These are phyloP conservation scores for Lathyrus oleraceus DNA, from an alignment of 306 rosid species.

Conservation along the genomic window DNA sequence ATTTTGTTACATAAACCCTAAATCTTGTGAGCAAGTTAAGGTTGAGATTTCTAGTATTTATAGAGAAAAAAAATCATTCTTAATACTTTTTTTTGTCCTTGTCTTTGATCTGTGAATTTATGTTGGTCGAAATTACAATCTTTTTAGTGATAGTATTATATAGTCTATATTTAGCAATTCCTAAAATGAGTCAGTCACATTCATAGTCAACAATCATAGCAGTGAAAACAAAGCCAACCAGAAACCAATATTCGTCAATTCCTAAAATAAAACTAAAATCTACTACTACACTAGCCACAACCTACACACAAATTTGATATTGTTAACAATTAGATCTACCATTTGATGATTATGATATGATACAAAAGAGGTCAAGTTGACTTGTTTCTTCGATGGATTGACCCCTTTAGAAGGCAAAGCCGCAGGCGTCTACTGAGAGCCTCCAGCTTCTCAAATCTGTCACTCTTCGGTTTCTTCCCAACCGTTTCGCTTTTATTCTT, in stretches of 20 bases:
- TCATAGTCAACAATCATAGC: conserved; percentile 10
- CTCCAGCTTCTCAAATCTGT: conserved; percentile 74
- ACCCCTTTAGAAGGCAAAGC: conserved; percentile 71
- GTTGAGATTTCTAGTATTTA: too few relatives aligned
- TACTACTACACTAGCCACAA: conserved; percentile 16
- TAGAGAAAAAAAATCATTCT: too few relatives aligned
- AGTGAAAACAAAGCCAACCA: conserved; percentile 18
- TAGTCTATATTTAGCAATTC: conserved; percentile 9
- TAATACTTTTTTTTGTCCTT: too few relatives aligned
- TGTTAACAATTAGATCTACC: conserved; percentile 21
- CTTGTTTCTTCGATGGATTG: conserved; percentile 54
- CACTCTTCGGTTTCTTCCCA: conserved; percentile 63
- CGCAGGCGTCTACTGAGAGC: conserved; percentile 82
- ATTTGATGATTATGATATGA: conserved; percentile 23
- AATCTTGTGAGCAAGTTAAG: too few relatives aligned
- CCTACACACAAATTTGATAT: conserved; percentile 8
- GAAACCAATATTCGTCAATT: conserved; percentile 25
- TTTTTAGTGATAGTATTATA: too few relatives aligned
- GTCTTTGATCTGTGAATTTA: too few relatives aligned
- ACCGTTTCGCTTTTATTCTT: conserved; percentile 41
- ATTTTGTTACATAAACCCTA: too few relatives aligned
- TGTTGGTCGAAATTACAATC: too few relatives aligned
- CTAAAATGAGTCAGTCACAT: conserved; percentile 1
- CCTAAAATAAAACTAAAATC: conserved; percentile 29
- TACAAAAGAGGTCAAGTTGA: conserved; percentile 47